Evolutionary conservation across 2,329 filamentous ascomycete genomes (phyloP).

Genomic region (Trichophyton rubrum): DNA sequence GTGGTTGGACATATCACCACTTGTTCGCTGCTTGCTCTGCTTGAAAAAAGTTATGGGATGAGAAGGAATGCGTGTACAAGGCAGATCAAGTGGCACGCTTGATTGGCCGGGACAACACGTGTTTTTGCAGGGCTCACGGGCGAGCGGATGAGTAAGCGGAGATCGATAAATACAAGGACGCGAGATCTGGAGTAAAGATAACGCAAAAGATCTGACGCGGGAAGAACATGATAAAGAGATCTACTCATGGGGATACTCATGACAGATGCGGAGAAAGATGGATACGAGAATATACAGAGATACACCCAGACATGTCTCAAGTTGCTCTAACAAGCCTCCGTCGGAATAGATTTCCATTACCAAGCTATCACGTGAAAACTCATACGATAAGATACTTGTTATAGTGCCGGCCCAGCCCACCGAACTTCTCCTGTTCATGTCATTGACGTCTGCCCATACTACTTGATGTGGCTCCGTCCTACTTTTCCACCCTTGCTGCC

Average conservation of each 20-base stretch:
- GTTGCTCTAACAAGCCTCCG: neutral
- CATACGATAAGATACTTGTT: neutral
- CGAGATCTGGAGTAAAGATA: too few species aligned
- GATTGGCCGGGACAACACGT: slow-evolving; percentile 3
- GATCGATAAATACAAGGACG: neutral
- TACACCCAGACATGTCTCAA: neutral
- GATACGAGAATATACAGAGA: neutral
- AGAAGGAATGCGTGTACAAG: neutral
- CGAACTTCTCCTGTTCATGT: too few species aligned
- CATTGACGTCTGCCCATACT: too few species aligned
- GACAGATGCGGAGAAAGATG: neutral
- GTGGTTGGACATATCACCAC: neutral
- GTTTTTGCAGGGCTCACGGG: neutral
- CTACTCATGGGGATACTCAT: neutral
- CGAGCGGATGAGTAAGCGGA: neutral
- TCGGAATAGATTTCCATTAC: neutral
- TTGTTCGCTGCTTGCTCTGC: neutral
- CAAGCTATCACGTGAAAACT: neutral
- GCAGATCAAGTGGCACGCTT: neutral
- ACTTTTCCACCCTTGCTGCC: too few species aligned
- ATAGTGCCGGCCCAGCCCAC: too few species aligned
- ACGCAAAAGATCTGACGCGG: neutral
- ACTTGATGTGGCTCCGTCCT: too few species aligned
- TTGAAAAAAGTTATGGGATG: neutral
- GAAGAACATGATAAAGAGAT: neutral